phyloP scores from a whole-genome alignment of 306 rosid genomes.

The Cyclanthera cordifolia region DNA sequence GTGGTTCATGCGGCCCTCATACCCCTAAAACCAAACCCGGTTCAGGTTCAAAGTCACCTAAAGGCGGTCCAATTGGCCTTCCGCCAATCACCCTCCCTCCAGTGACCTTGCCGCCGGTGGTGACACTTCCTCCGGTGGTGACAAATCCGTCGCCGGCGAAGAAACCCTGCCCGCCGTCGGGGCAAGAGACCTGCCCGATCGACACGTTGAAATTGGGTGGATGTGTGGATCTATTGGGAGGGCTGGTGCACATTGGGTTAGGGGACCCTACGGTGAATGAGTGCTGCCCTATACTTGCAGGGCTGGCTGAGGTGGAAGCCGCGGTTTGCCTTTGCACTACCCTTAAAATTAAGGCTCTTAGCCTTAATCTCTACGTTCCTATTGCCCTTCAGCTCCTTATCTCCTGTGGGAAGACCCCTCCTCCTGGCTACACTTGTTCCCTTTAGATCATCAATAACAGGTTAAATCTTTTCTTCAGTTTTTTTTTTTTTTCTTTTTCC shows the following conservation, averaged over 20 bases:
- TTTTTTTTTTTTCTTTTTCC: neutral
- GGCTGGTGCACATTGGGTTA: conserved; percentile 57
- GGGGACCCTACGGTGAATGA: conserved; percentile 66
- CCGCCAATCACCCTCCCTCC: conserved; percentile 14
- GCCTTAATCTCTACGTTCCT: conserved; percentile 69
- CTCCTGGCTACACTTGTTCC: conserved; percentile 94
- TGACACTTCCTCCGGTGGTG: neutral
- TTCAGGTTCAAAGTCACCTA: conserved; percentile 20
- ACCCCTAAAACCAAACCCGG: conserved; percentile 24
- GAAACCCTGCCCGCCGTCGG: conserved; percentile 32
- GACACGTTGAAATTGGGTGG: conserved; percentile 72
- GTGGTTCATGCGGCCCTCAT: conserved; percentile 55
- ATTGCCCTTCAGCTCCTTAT: conserved; percentile 86
- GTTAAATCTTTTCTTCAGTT: conserved; percentile 4
- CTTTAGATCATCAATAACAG: conserved; percentile 26
- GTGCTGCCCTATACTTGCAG: conserved; percentile 73
- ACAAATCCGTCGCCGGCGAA: conserved; percentile 4
- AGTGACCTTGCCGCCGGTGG: neutral
- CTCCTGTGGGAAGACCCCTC: conserved; percentile 84
- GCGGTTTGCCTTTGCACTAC: conserved; percentile 90
- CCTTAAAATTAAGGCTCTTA: conserved; percentile 70
- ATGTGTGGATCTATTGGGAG: conserved; percentile 74
- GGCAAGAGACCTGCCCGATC: conserved; percentile 58
- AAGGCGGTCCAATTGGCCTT: conserved; percentile 15
- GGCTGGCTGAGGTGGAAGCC: conserved; percentile 67